Conservation (phyloP, 805 yeast genomes). For the Candida bentonensis region DNA sequence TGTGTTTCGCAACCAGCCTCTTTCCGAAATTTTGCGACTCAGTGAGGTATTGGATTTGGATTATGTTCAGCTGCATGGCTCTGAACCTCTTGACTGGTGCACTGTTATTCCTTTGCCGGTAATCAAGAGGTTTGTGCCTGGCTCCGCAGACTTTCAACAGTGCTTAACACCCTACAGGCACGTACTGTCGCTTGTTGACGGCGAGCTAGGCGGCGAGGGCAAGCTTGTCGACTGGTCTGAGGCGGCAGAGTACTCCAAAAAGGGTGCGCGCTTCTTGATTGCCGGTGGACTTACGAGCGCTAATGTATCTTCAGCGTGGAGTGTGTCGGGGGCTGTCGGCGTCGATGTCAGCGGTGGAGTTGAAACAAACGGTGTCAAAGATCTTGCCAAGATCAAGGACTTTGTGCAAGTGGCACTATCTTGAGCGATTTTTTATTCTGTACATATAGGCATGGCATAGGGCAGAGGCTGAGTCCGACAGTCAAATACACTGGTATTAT, state of each 20-base stretch:
- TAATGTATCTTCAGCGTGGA: conserved; percentile 46
- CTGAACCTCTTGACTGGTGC: conserved; percentile 39
- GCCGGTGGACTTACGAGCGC: conserved; percentile 85
- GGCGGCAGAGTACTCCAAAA: conserved; percentile 13
- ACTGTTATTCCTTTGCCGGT: conserved; percentile 36
- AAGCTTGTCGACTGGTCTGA: conserved; percentile 56
- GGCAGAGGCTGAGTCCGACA: too few species aligned
- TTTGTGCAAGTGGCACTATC: conserved; percentile 43
- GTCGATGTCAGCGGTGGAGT: conserved; percentile 95
- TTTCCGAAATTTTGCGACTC: conserved; percentile 40
- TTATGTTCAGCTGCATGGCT: conserved; percentile 81
- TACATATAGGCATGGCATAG: neutral
- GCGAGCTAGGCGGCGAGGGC: conserved; percentile 91
- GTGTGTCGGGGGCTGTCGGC: conserved; percentile 53
- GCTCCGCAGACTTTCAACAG: conserved; percentile 24
- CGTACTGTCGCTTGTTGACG: conserved; percentile 56
- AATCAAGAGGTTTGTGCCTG: conserved; percentile 59
- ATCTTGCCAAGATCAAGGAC: conserved; percentile 39
- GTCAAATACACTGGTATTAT: neutral
- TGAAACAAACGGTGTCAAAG: conserved; percentile 67
- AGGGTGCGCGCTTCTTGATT: conserved; percentile 36
- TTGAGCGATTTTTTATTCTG: neutral
- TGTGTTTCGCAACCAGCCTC: conserved; percentile 72
- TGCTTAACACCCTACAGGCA: conserved; percentile 26
- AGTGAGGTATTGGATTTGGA: conserved; percentile 41